Conservation (phyloP, 106 monocot species). For the Allium fistulosum region DNA sequence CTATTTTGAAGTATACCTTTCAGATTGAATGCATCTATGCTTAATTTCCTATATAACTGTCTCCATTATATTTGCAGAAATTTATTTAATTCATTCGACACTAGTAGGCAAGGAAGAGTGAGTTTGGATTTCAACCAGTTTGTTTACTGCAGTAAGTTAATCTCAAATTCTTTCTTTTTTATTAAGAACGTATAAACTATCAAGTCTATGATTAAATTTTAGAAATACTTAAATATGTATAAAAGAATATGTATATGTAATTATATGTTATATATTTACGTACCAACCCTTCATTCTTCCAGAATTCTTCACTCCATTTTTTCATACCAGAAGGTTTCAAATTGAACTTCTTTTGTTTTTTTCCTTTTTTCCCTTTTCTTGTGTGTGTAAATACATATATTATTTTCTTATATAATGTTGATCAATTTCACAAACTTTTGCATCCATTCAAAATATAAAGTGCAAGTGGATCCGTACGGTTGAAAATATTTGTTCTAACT, state of each 20-base stretch:
- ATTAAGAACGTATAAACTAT: not conserved
- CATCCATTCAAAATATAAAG: no score
- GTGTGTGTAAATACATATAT: not conserved
- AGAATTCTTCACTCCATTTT: no score
- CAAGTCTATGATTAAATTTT: not conserved
- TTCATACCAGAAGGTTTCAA: not conserved
- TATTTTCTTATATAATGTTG: not conserved
- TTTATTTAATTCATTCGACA: constrained; percentile 69
- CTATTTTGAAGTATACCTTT: no score
- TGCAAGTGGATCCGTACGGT: no score
- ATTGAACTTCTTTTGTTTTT: not conserved
- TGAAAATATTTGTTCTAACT: no score
- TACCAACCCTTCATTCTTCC: no score
- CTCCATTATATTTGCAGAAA: constrained; percentile 27
- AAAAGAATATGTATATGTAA: no score
- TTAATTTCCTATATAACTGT: not conserved
- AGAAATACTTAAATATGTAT: not conserved
- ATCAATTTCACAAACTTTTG: no score
- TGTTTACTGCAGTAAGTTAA: constrained; percentile 61
- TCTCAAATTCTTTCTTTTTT: not conserved
- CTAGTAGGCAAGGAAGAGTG: constrained; percentile 48
- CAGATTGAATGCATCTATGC: no score
- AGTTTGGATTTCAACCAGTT: constrained; percentile 76
- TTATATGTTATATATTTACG: not conserved
- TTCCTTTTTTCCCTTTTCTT: not conserved